A percentile compares a stretch with the other conserved stretches of the same genome.
phyloP scores from a whole-genome alignment of 805 yeast genomes.

The Saccharomycopsis olivae region DNA sequence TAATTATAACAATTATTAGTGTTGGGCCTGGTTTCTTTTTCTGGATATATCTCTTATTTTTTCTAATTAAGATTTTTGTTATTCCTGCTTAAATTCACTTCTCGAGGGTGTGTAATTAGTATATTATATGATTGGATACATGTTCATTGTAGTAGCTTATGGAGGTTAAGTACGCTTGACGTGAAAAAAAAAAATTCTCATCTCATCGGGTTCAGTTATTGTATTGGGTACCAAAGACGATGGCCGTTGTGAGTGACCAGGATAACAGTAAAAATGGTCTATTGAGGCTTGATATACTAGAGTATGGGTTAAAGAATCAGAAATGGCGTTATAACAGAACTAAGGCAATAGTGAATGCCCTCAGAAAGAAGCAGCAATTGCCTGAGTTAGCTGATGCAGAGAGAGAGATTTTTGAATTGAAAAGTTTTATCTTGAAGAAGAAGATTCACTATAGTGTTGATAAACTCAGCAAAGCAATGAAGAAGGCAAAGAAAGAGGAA shows the following conservation, averaged over 20 bases:
- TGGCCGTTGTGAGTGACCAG: too few species aligned
- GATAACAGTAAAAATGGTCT: slow-evolving; percentile 9
- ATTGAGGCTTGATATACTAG: slow-evolving; percentile 41
- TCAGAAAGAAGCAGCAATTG: slow-evolving; percentile 33
- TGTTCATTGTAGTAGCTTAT: too few species aligned
- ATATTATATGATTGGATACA: too few species aligned
- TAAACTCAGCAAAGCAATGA: slow-evolving; percentile 32
- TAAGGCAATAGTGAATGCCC: slow-evolving; percentile 28
- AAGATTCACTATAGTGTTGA: slow-evolving; percentile 38
- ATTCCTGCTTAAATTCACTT: too few species aligned
- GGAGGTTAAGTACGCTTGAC: too few species aligned
- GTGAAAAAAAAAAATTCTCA: too few species aligned
- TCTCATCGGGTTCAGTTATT: too few species aligned
- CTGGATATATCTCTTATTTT: too few species aligned
- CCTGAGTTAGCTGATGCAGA: slow-evolving; percentile 36
- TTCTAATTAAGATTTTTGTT: not conserved
- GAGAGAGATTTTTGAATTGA: slow-evolving; percentile 34
- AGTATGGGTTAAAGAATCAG: slow-evolving; percentile 23
- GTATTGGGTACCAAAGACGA: too few species aligned
- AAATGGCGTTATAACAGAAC: slow-evolving; percentile 11
- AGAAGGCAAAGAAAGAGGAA: slow-evolving; percentile 21
- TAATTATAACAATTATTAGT: slow-evolving; percentile 1
- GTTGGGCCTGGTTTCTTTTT: too few species aligned
- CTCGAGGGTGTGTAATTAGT: too few species aligned
- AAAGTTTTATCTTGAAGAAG: slow-evolving; percentile 34